Conservation (phyloP, 2,329 filamentous ascomycete species). For the Verticillium alfalfae region DNA sequence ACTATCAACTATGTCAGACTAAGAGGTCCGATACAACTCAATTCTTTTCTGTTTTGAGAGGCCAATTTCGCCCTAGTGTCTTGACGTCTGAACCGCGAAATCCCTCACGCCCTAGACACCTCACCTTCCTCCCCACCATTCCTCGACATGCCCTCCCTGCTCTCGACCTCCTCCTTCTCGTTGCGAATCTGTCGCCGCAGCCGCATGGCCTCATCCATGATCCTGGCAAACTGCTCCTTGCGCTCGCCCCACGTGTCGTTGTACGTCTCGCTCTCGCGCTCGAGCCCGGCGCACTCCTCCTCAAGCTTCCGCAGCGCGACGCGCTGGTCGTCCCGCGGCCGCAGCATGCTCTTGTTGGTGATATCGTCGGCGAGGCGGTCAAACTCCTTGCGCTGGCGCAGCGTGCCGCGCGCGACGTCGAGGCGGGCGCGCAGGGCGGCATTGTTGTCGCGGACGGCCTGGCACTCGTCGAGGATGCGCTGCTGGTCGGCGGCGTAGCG, state of each 20-base stretch:
- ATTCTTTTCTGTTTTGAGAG: no score
- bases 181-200: conserved; percentile 82
- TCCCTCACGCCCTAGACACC: conserved; percentile 25
- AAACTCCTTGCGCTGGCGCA: conserved; percentile 76
- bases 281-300: conserved; percentile 81
- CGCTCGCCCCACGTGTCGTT: conserved; percentile 79
- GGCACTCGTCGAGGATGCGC: conserved; percentile 72
- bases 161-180: conserved; percentile 91
- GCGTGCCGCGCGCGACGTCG: conserved; percentile 67
- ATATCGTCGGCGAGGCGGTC: conserved; percentile 87
- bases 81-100: no score
- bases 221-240: conserved; percentile 77
- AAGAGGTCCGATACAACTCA: no score
- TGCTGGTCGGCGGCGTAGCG: conserved; percentile 78
- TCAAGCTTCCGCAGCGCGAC: conserved; percentile 74
- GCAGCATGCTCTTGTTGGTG: conserved; percentile 67
- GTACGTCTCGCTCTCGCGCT: conserved; percentile 78
- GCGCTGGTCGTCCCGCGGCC: conserved; percentile 78
- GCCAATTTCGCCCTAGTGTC: no score
- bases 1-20: no score
- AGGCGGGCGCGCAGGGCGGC: conserved; percentile 66
- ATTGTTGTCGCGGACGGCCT: conserved; percentile 72
- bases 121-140: conserved; percentile 57
- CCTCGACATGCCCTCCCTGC: conserved; percentile 75
- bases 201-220: conserved; percentile 87